Evolutionary conservation across 2,329 filamentous ascomycete species (phyloP).

Genomic region (Venturia carpophila): DNA sequence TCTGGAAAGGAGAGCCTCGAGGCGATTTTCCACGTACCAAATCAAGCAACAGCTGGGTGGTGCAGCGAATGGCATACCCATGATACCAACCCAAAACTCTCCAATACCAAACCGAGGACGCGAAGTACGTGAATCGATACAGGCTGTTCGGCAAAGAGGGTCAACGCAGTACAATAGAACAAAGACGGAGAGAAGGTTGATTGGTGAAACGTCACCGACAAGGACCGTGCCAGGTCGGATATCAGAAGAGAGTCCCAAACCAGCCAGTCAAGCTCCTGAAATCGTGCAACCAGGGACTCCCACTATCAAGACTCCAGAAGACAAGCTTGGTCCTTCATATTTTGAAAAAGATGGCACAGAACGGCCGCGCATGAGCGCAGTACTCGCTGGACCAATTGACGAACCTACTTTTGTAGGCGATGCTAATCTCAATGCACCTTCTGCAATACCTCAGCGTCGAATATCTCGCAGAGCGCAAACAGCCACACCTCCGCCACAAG

Average conservation of each 20-base stretch:
- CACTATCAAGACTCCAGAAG: constrained; percentile 54
- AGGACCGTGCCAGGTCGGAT: constrained; percentile 46
- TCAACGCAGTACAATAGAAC: constrained; percentile 48
- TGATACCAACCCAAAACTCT: constrained; percentile 74
- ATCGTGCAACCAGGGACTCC: constrained; percentile 36
- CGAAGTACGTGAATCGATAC: constrained; percentile 79
- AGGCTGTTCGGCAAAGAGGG: constrained; percentile 54
- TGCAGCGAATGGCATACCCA: constrained; percentile 72
- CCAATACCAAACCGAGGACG: constrained; percentile 79
- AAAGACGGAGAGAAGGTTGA: constrained; percentile 41
- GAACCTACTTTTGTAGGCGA: constrained; percentile 23
- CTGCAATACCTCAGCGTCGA: constrained; percentile 25
- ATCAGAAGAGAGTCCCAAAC: constrained; percentile 49
- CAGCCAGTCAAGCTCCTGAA: constrained; percentile 24
- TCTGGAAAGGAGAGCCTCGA: constrained; percentile 82
- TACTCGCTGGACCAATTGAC: constrained; percentile 30
- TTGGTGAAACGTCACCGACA: constrained; percentile 54
- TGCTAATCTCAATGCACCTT: constrained; percentile 7
- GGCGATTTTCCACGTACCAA: constrained; percentile 92
- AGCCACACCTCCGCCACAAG: constrained; percentile 34
- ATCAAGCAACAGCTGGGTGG: constrained; percentile 88
- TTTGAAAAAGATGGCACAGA: constrained; percentile 26
- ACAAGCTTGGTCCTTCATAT: constrained; percentile 46
- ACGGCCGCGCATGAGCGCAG: constrained; percentile 28
- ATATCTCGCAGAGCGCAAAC: constrained; percentile 30